phyloP scores from a whole-genome alignment of 768 basidiomycete species.

The Agrocybe chaxingu region DNA sequence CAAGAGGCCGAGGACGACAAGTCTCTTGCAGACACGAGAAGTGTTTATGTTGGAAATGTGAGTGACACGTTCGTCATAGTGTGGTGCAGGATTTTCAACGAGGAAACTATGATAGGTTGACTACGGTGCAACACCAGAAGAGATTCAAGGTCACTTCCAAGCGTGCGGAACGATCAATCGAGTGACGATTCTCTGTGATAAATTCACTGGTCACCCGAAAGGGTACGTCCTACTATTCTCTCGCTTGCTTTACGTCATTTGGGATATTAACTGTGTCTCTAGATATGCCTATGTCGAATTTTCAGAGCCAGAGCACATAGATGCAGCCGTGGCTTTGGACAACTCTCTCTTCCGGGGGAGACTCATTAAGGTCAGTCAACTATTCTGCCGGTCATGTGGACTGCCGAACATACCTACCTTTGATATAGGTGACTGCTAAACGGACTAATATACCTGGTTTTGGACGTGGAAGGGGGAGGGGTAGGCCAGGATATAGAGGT shows the following conservation, averaged over 20 bases:
- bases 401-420: background rate
- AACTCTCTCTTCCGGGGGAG: slow-evolving; percentile 95
- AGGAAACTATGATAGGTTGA: slow-evolving; percentile 67
- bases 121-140: slow-evolving; percentile 95
- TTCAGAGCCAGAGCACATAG: slow-evolving; percentile 87
- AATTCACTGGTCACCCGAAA: slow-evolving; percentile 99
- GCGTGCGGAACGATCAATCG: slow-evolving; percentile 98
- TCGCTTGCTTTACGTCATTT: slow-evolving; percentile 1
- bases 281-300: slow-evolving; percentile 99
- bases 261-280: slow-evolving; percentile 2
- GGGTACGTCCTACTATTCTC: slow-evolving; percentile 48
- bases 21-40: slow-evolving; percentile 75
- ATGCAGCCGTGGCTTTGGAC: slow-evolving; percentile 89
- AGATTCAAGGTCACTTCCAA: slow-evolving; percentile 96
- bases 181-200: slow-evolving; percentile 98
- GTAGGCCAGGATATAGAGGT: slow-evolving; percentile 49
- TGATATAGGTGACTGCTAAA: slow-evolving; percentile 82
- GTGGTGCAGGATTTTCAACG: slow-evolving; percentile 4
- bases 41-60: slow-evolving; percentile 96
- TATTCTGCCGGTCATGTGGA: background rate
- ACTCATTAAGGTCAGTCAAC: slow-evolving; percentile 70
- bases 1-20: slow-evolving; percentile 87
- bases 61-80: slow-evolving; percentile 32
- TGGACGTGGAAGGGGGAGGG: slow-evolving; percentile 78
- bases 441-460: slow-evolving; percentile 95